Base-by-base conservation (phyloP, 352 stramenopile species). In the Phytopythium oedochilum region DNA sequence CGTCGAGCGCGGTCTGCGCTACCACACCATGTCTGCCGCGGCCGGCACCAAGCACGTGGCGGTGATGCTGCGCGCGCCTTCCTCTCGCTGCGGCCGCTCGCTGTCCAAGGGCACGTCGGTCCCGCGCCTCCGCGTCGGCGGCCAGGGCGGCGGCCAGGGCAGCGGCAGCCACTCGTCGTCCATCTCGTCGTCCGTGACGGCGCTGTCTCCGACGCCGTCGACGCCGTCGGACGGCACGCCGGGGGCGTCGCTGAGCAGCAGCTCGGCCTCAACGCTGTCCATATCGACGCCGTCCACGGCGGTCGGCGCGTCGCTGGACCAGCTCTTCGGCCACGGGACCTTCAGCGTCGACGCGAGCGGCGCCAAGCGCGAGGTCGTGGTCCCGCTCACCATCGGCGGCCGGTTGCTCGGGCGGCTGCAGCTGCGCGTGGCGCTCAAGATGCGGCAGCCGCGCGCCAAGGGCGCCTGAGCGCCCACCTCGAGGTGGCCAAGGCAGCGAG, bases 31-130 rank as follows among this genome's bases (percentile, higher is more conserved):
- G 46, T 75, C 73, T 18, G 60, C 58, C 5, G 51, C 74, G 22
- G 57, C 65, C 3, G 72, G 75, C 23, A 75, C 71, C 49, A 89
- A 88, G 66, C 81, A 91, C 55, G 75, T 91, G 2, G 74, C 76
- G 5, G 55, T 91, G 23, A 54, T 87, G 22, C 59, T 86, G 29
- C 75, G 75, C 9, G 60, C 61, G 10, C 57, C 58, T 35, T 79
- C 72, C 32, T 64, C 61, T 31, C 57, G 35, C 42, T 59, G 60
- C 63, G 65, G 56, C 38, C 66, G 35, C 23, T 67, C 56, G 31
- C 43, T 68, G 50, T 71, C 59, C 17, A 75, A 70, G 36, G 72
- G 59, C 15, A 53, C 69, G 23, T 75, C 69, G 6, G 63, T 63
- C 17, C 65, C 62, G 17, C 56, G 59, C 9, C 34, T 73, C 35